phyloP scores from a whole-genome alignment of 805 yeast species.

The Nakazawaea ishiwadae region DNA sequence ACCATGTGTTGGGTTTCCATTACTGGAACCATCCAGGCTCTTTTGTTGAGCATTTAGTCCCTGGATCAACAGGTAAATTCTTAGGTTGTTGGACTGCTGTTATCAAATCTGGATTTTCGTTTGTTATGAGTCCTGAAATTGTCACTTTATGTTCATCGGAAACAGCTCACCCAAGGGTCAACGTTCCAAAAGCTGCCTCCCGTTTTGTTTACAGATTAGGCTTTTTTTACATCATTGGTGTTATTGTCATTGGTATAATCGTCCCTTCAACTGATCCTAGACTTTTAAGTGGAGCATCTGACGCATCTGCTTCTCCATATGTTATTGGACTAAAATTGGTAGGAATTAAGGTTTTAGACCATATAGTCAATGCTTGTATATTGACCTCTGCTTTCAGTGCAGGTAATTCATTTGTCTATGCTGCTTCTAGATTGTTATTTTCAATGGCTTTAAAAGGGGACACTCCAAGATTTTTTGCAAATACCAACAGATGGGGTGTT shows the following conservation, averaged over 20 bases:
- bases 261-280: slow-evolving; percentile 49
- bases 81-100: slow-evolving; percentile 59
- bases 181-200: slow-evolving; percentile 56
- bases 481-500: slow-evolving; percentile 62
- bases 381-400: slow-evolving; percentile 54
- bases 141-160: slow-evolving; percentile 59
- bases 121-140: slow-evolving; percentile 60
- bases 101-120: slow-evolving; percentile 61
- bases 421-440: slow-evolving; percentile 37
- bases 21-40: slow-evolving; percentile 48
- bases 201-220: slow-evolving; percentile 59
- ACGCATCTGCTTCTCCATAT: slow-evolving; percentile 64
- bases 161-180: slow-evolving; percentile 52
- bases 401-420: slow-evolving; percentile 38
- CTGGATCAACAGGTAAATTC: slow-evolving; percentile 57
- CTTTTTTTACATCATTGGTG: slow-evolving; percentile 53
- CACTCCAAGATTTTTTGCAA: slow-evolving; percentile 32
- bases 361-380: slow-evolving; percentile 58
- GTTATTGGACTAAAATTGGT: slow-evolving; percentile 62
- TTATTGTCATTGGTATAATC: slow-evolving; percentile 55
- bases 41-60: slow-evolving; percentile 43
- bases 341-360: slow-evolving; percentile 53
- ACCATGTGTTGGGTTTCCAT: slow-evolving; percentile 60
- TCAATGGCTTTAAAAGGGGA: slow-evolving; percentile 34
- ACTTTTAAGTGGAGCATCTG: slow-evolving; percentile 35